A percentile compares a stretch with the other conserved stretches of the same genome.
These are phyloP conservation scores for Rubia tinctorum DNA, from an alignment of 305 asterid species.

Conservation along the genomic window DNA sequence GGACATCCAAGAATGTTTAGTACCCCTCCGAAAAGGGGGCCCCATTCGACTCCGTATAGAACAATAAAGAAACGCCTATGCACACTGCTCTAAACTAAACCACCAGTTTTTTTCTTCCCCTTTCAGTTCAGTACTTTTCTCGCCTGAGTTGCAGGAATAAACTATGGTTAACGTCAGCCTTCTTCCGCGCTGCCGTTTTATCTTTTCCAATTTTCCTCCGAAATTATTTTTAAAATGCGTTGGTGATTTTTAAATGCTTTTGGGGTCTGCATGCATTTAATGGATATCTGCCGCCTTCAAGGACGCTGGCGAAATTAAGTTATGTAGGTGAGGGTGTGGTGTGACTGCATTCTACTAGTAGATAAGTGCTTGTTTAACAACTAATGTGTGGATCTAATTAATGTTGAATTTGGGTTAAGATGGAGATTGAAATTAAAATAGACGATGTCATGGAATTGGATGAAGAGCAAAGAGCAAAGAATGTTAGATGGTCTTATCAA, in stretches of 20 bases:
- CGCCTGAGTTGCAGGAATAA: slow-evolving; percentile 11
- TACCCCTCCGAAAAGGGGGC: no score
- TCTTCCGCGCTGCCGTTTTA: slow-evolving; percentile 1
- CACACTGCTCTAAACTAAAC: no score
- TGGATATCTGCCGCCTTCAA: slow-evolving; percentile 5
- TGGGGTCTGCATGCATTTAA: slow-evolving; percentile 9
- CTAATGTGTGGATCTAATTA: not conserved
- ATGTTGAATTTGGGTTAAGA: not conserved
- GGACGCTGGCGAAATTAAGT: slow-evolving; percentile 12
- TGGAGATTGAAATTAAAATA: not conserved
- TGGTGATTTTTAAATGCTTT: not conserved
- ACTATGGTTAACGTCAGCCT: not conserved
- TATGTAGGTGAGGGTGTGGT: not conserved
- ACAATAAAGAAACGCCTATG: no score
- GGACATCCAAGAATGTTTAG: not conserved
- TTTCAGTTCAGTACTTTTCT: no score
- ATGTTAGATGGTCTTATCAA: slow-evolving; percentile 10
- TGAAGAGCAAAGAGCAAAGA: slow-evolving; percentile 1
- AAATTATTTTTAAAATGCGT: no score
- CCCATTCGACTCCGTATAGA: not conserved
- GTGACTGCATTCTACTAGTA: not conserved
- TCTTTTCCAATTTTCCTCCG: not conserved
- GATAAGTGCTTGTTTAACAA: slow-evolving; percentile 5
- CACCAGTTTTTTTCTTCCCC: no score
- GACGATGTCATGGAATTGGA: not conserved